Evolutionary conservation across 352 stramenopile genomes (phyloP).

Genomic region (Globisporangium parvum): DNA sequence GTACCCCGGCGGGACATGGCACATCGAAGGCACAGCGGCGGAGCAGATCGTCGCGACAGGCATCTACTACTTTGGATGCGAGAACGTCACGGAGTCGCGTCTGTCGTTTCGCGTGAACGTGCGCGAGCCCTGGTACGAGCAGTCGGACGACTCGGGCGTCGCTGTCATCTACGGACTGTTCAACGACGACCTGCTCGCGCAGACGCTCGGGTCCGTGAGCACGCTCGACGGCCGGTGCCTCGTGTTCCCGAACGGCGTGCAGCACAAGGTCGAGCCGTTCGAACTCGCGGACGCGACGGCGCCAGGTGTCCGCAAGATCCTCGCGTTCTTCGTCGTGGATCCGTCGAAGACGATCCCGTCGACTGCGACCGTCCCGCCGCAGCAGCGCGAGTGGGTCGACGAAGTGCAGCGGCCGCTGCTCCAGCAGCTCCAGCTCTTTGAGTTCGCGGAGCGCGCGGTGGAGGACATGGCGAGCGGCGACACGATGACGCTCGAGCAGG

Average conservation of each 20-base stretch:
- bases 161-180: slow-evolving; percentile 24
- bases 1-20: slow-evolving; percentile 40
- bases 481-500: too few species aligned
- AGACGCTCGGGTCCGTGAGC: slow-evolving; percentile 19
- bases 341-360: slow-evolving; percentile 23
- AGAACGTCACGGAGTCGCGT: slow-evolving; percentile 38
- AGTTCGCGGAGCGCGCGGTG: too few species aligned
- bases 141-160: slow-evolving; percentile 25
- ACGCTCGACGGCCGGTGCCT: slow-evolving; percentile 24
- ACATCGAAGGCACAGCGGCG: slow-evolving; percentile 37
- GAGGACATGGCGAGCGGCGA: too few species aligned
- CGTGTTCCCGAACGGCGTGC: slow-evolving; percentile 33
- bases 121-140: slow-evolving; percentile 22
- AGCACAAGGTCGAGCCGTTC: slow-evolving; percentile 46
- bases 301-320: slow-evolving; percentile 35
- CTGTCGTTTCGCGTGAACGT: slow-evolving; percentile 31
- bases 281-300: slow-evolving; percentile 24
- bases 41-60: slow-evolving; percentile 46
- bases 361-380: slow-evolving; percentile 28
- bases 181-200: slow-evolving; percentile 18
- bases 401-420: neutral
- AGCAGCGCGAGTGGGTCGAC: slow-evolving; percentile 31
- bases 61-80: slow-evolving; percentile 43
- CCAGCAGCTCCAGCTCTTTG: too few species aligned
- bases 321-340: slow-evolving; percentile 50